A percentile compares a stretch with the other conserved stretches of the same genome.
phyloP scores from a whole-genome alignment of 2,329 filamentous ascomycete genomes.

The Colletotrichum plurivorum region DNA sequence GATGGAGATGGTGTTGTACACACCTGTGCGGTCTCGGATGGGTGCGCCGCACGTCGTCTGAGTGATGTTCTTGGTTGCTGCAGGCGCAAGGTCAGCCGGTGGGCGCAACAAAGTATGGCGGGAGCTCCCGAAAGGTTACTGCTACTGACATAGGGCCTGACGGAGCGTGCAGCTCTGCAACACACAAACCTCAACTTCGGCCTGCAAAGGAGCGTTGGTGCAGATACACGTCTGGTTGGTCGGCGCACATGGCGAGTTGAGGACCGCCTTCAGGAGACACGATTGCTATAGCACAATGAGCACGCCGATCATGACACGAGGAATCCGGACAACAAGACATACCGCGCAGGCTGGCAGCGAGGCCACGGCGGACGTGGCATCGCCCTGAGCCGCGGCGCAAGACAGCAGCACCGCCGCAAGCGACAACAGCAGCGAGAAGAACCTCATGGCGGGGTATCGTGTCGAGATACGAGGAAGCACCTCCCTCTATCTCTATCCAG shows the following conservation, averaged over 20 bases:
- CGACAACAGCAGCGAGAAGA: constrained; percentile 29
- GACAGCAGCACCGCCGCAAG: constrained; percentile 31
- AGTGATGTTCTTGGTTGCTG: constrained; percentile 42
- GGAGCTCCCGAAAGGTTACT: too few relatives aligned
- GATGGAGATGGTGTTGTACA: constrained; percentile 52
- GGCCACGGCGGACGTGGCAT: constrained; percentile 37
- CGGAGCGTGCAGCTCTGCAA: constrained; percentile 47
- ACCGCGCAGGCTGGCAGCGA: constrained; percentile 51
- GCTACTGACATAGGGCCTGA: constrained; percentile 49
- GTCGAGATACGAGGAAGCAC: background rate
- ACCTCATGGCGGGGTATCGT: constrained; percentile 24
- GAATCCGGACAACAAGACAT: constrained; percentile 29
- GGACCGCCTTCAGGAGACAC: constrained; percentile 46
- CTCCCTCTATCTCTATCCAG: constrained; percentile 19
- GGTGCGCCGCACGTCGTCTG: constrained; percentile 47
- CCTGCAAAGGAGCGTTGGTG: constrained; percentile 45
- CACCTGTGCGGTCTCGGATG: constrained; percentile 49
- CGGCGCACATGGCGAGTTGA: constrained; percentile 45
- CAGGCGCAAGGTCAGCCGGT: constrained; percentile 14
- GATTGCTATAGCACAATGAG: constrained; percentile 40
- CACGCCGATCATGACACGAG: background rate
- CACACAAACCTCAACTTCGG: constrained; percentile 47
- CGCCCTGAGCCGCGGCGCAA: constrained; percentile 28
- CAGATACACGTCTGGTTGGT: constrained; percentile 51
- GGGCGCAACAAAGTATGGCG: background rate